Evolutionary conservation across 148 eudicot genomes (phyloP), one percentile per base, ranked within the genome.

Genomic region (Dianthus caryophyllus): DNA sequence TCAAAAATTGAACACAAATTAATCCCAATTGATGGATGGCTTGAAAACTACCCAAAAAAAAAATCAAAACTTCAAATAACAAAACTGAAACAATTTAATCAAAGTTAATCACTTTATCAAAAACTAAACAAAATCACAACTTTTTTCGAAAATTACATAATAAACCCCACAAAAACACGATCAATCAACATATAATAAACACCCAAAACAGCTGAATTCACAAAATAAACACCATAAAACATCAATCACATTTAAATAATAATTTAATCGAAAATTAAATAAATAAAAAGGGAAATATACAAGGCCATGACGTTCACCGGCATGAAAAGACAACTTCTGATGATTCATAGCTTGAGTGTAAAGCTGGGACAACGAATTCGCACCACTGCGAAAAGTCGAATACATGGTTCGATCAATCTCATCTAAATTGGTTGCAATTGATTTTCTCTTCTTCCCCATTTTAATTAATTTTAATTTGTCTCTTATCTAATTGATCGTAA

Each of bases 391-490:
- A 66, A 90, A 90, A 24, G 89, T 76, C 2, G 91, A 68, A 74
- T 87, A 90, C 97, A 90, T 84, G 52, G 89, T 79, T 31, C 97
- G 91, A 90, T 90, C 97, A 53, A 90, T 91, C 82, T 90, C 97
- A 44, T 90, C 97, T 0, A 90, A 78, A 69, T 88, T 84, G 18
- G 87, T 76, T 5, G 84, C 94, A 13, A 73, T 76, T 4, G 95
- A 84, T 71, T 90, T 90, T 75, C 95, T 85, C 82, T 88, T 90
- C 73, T 90, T 90, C 72, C 81, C 91, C 93, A 89, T 87, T 30
- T 14, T 29, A 33, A 2, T 7, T 33, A 33, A 33, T 2, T 33
- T 33, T 33, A 33, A 33, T 33, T 33, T 33, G 7, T 2, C n/a
- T 33, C 7, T 33, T 2, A 33, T 41, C 44, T 41, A 4, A 41